Base-by-base conservation (phyloP, 148 eudicot species). In the Pharnaceum exiguum region DNA sequence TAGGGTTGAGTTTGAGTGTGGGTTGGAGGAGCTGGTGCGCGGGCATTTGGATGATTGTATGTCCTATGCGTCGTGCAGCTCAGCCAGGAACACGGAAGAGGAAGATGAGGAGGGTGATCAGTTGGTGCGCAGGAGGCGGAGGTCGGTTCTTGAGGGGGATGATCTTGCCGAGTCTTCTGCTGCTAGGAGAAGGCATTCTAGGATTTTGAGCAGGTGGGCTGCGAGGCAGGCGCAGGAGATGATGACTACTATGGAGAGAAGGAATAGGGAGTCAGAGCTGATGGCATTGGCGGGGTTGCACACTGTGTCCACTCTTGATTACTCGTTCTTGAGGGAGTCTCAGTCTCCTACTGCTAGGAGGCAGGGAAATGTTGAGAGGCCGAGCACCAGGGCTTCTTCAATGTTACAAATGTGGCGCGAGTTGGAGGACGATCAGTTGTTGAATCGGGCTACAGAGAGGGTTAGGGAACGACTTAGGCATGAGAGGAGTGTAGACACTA, bases 391-490 rank as follows among this genome's bases (percentile, higher is more conserved):
- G 40, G 83, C 91, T 46, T 93, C 99, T 4, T 65, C 96, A 49
- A 82, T 89, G 42, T 67, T 93, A 78, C 96, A 82, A 51, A 93
- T 93, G 99, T 93, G 99, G 99, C 59, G 96, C 61, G 99, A 89
- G 70, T 80, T 93, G 76, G 99, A 93, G 78, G 99, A 93, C 59
- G 95, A 77, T 18, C 96, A 85, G 36, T 44, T 68, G 59, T 44
- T 87, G 50, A 85, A 57, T 62, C 87, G 77, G 63, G 83, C 94
- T 51, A 78, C 80, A 51, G 95, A 60, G 69, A 79, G 90, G 71
- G 95, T 80, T 11, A 81, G 90, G 63, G 90, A 77, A 10, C 74
- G 93, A 37, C 57, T 90, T 71, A 80, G 90, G 54, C 86, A 81
- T 45, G 84, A 79, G 69, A 77, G 82, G 52, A 85, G 69, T 51